These are phyloP conservation scores for Cytospora mali DNA, from an alignment of 2,329 filamentous ascomycete genomes.

Conservation along the genomic window DNA sequence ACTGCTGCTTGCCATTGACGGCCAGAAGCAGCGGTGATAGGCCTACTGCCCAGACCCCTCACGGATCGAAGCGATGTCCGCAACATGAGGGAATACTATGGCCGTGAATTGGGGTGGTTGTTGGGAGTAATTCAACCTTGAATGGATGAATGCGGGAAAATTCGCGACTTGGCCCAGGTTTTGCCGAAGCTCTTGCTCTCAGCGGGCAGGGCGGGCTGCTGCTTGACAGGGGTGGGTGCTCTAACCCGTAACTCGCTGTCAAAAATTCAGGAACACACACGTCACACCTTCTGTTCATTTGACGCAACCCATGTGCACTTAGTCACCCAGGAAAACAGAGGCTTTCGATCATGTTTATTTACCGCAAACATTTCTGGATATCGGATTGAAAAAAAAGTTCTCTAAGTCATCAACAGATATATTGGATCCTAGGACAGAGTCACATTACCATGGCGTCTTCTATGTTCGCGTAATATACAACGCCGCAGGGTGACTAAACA, in stretches of 20 bases:
- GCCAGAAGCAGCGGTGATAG: conserved; percentile 53
- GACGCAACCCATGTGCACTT: background rate
- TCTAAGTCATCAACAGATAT: background rate
- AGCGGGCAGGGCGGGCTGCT: conserved; percentile 11
- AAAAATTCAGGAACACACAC: conserved; percentile 17
- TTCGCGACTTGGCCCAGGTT: conserved; percentile 28
- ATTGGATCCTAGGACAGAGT: conserved; percentile 4
- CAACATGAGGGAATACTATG: conserved; percentile 64
- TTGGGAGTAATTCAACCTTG: conserved; percentile 19
- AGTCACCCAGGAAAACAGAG: background rate
- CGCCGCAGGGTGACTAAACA: conserved; percentile 9
- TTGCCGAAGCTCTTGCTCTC: conserved; percentile 25
- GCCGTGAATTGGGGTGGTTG: conserved; percentile 35
- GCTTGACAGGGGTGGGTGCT: conserved; percentile 20
- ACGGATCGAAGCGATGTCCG: conserved; percentile 69
- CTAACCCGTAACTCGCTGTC: too few relatives aligned
- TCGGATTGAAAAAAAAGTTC: background rate
- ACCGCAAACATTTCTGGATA: background rate
- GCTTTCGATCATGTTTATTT: background rate
- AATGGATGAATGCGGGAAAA: conserved; percentile 25
- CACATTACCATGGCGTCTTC: conserved; percentile 18
- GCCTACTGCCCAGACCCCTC: conserved; percentile 59
- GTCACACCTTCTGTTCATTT: conserved; percentile 6
- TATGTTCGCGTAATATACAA: conserved; percentile 24
- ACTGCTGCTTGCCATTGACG: conserved; percentile 60